Conservation (phyloP, 495 filamentous ascomycete species). For the Penicillium samsonianum region DNA sequence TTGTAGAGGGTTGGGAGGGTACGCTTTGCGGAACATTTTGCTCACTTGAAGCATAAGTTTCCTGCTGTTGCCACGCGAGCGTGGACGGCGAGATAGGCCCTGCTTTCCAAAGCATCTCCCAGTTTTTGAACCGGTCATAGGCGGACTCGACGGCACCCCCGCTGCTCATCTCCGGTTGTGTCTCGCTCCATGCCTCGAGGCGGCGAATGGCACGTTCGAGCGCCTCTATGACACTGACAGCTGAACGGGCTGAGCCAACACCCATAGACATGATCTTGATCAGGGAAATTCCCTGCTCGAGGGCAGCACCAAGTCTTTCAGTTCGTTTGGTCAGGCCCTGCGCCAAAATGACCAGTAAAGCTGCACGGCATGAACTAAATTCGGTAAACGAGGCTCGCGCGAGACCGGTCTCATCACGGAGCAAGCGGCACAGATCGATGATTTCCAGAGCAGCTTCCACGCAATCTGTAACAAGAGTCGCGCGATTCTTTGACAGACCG, state of each 20-base stretch:
- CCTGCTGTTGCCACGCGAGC: slow-evolving; percentile 23
- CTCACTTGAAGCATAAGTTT: slow-evolving; percentile 21
- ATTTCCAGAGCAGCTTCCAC: slow-evolving; percentile 53
- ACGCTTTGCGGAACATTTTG: slow-evolving; percentile 22
- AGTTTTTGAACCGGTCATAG: slow-evolving; percentile 54
- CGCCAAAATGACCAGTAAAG: slow-evolving; percentile 50
- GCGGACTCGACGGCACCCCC: slow-evolving; percentile 41
- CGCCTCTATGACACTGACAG: slow-evolving; percentile 54
- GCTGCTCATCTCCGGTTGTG: slow-evolving; percentile 34
- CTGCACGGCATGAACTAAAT: slow-evolving; percentile 54
- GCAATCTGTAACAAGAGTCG: slow-evolving; percentile 48
- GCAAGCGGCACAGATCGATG: slow-evolving; percentile 48
- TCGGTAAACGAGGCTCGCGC: slow-evolving; percentile 54
- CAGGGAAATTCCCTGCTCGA: slow-evolving; percentile 50
- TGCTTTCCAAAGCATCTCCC: slow-evolving; percentile 56
- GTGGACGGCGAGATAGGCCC: slow-evolving; percentile 45
- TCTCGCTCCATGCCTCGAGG: slow-evolving; percentile 44
- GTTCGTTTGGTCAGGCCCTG: slow-evolving; percentile 52
- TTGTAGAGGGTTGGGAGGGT: slow-evolving; percentile 13
- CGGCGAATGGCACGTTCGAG: slow-evolving; percentile 52
- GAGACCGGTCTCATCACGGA: slow-evolving; percentile 50
- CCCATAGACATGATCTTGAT: slow-evolving; percentile 57
- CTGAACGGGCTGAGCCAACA: slow-evolving; percentile 50
- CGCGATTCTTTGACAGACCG: slow-evolving; percentile 42
- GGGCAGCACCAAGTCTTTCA: slow-evolving; percentile 45